Conservation (phyloP, 257 asterid genomes). For the Nicotiana tomentosiformis region DNA sequence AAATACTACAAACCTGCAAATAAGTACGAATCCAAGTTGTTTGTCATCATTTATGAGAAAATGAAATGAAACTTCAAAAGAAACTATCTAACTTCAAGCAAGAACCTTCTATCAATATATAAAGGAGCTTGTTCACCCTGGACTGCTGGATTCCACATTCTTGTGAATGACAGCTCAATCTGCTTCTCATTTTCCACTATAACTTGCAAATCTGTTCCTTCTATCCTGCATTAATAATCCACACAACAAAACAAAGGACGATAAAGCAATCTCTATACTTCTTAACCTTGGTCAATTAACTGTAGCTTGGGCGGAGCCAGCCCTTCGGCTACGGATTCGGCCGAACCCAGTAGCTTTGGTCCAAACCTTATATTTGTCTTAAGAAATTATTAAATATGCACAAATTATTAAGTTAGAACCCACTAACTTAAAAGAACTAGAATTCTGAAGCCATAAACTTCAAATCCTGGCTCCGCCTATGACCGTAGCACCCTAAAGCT, state of each 20-base stretch:
- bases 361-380: no score
- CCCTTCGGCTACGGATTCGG: no score
- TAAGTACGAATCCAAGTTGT: background rate
- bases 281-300: background rate
- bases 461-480: no score
- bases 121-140: conserved; percentile 63
- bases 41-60: background rate
- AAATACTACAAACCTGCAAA: conserved; percentile 31
- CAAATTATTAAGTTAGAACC: no score
- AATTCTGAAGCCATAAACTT: no score
- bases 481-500: background rate
- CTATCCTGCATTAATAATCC: conserved; percentile 24
- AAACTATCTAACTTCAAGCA: background rate
- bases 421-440: no score
- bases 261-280: background rate
- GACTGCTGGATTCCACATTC: conserved; percentile 60
- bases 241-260: background rate
- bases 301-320: background rate
- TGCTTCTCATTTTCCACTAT: conserved; percentile 46
- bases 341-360: no score
- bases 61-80: background rate
- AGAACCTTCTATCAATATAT: conserved; percentile 60
- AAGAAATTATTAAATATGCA: no score
- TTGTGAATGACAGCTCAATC: conserved; percentile 45
- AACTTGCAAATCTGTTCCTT: conserved; percentile 31